These are phyloP conservation scores for Pseudisothecium myosuroides DNA, from an alignment of 225 moss, liverwort and hornwort genomes.

Conservation along the genomic window DNA sequence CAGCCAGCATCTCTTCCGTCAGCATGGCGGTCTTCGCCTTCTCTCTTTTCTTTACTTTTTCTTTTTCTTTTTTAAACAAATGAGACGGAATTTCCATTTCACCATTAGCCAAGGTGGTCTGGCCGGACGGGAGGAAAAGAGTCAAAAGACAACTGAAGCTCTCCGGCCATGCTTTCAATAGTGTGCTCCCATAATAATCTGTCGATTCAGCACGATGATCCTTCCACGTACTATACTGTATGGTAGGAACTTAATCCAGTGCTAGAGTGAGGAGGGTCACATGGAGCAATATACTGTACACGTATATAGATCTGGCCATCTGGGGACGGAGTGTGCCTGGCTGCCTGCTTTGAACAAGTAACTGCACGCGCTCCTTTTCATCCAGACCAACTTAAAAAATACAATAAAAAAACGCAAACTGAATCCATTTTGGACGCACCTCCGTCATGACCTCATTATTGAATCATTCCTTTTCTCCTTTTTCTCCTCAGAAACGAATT, in stretches of 20 bases:
- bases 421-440: neutral
- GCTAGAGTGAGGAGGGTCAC: neutral
- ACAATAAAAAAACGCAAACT: neutral
- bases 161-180: neutral
- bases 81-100: too few species aligned
- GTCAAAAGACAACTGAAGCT: too few species aligned
- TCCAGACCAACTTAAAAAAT: neutral
- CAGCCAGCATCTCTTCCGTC: neutral
- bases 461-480: too few species aligned
- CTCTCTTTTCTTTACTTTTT: too few species aligned
- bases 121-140: too few species aligned
- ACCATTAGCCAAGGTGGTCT: too few species aligned
- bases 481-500: neutral
- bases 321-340: neutral
- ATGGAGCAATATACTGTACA: neutral
- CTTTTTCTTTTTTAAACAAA: too few species aligned
- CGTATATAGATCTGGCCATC: neutral
- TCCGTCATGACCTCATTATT: too few species aligned
- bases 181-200: neutral
- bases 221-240: neutral
- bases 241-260: too few species aligned
- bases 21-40: too few species aligned
- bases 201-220: neutral
- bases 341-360: neutral
- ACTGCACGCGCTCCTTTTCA: neutral